Conservation (phyloP, 306 rosid species). For the Vachellia pachyceras region DNA sequence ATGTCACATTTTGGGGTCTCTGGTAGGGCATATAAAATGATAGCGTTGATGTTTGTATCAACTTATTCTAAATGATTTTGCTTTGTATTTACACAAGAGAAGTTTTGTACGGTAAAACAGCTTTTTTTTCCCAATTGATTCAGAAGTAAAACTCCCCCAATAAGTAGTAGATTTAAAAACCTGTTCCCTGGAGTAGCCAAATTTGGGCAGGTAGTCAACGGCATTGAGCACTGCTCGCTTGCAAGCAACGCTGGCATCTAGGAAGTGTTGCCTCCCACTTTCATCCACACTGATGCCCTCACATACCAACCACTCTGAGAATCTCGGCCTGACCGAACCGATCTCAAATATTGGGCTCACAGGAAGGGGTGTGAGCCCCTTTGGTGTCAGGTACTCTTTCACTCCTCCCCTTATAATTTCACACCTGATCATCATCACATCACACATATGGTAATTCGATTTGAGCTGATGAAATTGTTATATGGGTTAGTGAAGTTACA, state of each 20-base stretch:
- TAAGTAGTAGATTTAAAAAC: constrained; percentile 19
- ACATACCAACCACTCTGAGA: constrained; percentile 74
- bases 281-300: constrained; percentile 76
- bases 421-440: constrained; percentile 59
- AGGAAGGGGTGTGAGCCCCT: constrained; percentile 92
- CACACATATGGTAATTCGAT: background rate
- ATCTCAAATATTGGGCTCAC: constrained; percentile 87
- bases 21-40: background rate
- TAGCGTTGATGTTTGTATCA: too few species aligned
- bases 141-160: too few species aligned
- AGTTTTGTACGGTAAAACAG: too few species aligned
- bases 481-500: background rate
- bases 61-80: too few species aligned
- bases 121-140: too few species aligned
- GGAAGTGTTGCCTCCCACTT: constrained; percentile 71
- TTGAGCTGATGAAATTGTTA: background rate
- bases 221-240: constrained; percentile 68
- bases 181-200: constrained; percentile 75
- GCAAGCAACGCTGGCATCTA: constrained; percentile 74
- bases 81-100: too few species aligned
- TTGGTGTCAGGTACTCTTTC: constrained; percentile 96
- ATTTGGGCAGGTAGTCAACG: constrained; percentile 61
- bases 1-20: background rate
- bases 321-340: constrained; percentile 74
- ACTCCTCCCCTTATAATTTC: constrained; percentile 90